A percentile compares a stretch with the other conserved stretches of the same genome.
These are phyloP conservation scores for Cryptococcus depauperatus DNA, from an alignment of 1,284 basidiomycete genomes.

Conservation along the genomic window DNA sequence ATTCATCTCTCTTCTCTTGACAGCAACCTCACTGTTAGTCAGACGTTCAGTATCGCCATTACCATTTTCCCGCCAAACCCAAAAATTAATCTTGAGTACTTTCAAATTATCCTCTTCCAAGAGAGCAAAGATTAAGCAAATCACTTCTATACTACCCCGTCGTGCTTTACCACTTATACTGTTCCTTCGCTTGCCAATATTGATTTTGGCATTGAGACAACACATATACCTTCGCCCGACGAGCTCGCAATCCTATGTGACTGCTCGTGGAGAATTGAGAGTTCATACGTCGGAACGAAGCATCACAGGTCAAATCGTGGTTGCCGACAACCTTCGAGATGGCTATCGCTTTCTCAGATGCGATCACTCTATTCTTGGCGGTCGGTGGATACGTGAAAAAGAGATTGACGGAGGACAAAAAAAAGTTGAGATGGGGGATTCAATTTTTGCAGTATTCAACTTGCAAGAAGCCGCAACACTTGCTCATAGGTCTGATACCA, in stretches of 20 bases:
- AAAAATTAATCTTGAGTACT: slow-evolving; percentile 3
- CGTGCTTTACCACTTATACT: slow-evolving; percentile 23
- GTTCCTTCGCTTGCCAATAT: slow-evolving; percentile 25
- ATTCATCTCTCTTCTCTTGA: slow-evolving; percentile 25
- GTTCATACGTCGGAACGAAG: slow-evolving; percentile 64
- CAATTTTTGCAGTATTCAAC: slow-evolving; percentile 71
- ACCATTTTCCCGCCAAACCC: slow-evolving; percentile 11
- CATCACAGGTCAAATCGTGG: slow-evolving; percentile 64
- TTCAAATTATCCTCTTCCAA: slow-evolving; percentile 6
- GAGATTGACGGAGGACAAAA: slow-evolving; percentile 18
- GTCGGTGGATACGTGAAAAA: slow-evolving; percentile 60
- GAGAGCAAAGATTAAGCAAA: not conserved
- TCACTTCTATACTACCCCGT: slow-evolving; percentile 10
- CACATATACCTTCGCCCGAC: slow-evolving; percentile 27
- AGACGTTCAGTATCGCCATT: slow-evolving; percentile 8
- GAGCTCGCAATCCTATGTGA: slow-evolving; percentile 48
- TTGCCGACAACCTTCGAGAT: slow-evolving; percentile 59
- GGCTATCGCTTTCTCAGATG: slow-evolving; percentile 72
- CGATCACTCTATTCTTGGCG: slow-evolving; percentile 80
- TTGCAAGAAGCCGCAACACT: slow-evolving; percentile 74
- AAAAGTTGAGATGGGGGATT: slow-evolving; percentile 50
- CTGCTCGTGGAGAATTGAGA: slow-evolving; percentile 51
- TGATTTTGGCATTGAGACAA: slow-evolving; percentile 26
- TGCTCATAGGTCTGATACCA: slow-evolving; percentile 44
- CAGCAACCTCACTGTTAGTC: slow-evolving; percentile 20